Base-by-base conservation (phyloP, 2,329 filamentous ascomycete genomes). In the Fusarium compactum region DNA sequence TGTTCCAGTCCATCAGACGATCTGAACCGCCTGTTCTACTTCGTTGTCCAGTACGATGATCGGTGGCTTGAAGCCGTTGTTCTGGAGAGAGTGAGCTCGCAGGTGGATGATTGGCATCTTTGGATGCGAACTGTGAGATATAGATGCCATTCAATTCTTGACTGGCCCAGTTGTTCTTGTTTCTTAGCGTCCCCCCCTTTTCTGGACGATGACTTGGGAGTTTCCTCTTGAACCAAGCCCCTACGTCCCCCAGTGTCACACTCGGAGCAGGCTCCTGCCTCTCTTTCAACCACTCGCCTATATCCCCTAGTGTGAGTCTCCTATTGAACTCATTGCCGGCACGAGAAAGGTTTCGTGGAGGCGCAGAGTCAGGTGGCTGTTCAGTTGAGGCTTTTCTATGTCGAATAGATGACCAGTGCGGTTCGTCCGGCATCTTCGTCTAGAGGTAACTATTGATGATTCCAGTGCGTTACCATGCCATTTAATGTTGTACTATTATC, bases 121-220 rank as follows among this genome's bases (percentile, higher is more conserved):
- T 24, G 16, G 14, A 22, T 11, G n/a, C 30, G 25, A 18, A 16
- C 32, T 30, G 44, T n/a, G 29, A 30, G 43, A 44, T 16, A 38
- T 16, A 4, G 7, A 24, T 48, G 10, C 18, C 40, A 11, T 66
- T 55, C 24, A 54, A 40, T 14, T 74, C 72, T 56, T 68, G 40
- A 20, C 63, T 55, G 32, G 78, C 75, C 77, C 74, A 78, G 52
- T 74, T 78, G 2, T 77, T 75, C 8, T 72, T 71, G 25, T 68
- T 58, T 41, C 84, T 83, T 44, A 77, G 58, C 2, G 86, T 87
- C 12, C 85, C 82, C 22, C 86, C 85, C 30, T 82, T 81, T 66
- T 88, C 86, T 2, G 84, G 80, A 9, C 82, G 83, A 60, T 83
- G 80, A 65, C 82, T 85, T 0, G 86, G 86, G 12, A 86, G 76